phyloP scores from a whole-genome alignment of 306 rosid genomes.

The Cicer judaicum region DNA sequence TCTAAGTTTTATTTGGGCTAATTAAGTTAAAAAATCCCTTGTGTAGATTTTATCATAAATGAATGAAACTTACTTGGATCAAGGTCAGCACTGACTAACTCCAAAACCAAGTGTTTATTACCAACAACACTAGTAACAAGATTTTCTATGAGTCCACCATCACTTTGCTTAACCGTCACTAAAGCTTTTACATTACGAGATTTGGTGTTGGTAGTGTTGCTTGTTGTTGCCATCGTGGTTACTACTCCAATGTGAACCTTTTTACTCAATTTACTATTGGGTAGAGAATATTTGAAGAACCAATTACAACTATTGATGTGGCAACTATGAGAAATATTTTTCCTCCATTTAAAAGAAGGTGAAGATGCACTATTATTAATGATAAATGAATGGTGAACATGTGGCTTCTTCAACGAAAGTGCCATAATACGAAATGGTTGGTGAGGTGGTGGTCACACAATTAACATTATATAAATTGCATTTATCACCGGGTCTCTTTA shows the following conservation, averaged over 20 bases:
- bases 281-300: not conserved
- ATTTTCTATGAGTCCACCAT: conserved; percentile 5
- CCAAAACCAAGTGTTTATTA: conserved; percentile 35
- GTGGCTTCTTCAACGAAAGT: not conserved
- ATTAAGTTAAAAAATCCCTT: no score
- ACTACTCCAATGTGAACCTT: not conserved
- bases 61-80: conserved; percentile 40
- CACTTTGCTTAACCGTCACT: conserved; percentile 32
- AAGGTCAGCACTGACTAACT: conserved; percentile 45
- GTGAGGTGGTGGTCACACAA: no score
- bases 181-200: conserved; percentile 37
- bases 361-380: not conserved
- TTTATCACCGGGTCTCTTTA: not conserved
- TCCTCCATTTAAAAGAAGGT: not conserved
- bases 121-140: conserved; percentile 36
- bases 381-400: not conserved
- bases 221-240: not conserved
- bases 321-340: not conserved
- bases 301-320: not conserved
- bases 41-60: not conserved
- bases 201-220: not conserved
- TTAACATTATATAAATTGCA: not conserved
- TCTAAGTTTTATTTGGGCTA: no score
- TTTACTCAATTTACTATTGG: not conserved
- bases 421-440: not conserved